Evolutionary conservation across 2,329 filamentous ascomycete species (phyloP).

Genomic region (Calonectria honghensis): DNA sequence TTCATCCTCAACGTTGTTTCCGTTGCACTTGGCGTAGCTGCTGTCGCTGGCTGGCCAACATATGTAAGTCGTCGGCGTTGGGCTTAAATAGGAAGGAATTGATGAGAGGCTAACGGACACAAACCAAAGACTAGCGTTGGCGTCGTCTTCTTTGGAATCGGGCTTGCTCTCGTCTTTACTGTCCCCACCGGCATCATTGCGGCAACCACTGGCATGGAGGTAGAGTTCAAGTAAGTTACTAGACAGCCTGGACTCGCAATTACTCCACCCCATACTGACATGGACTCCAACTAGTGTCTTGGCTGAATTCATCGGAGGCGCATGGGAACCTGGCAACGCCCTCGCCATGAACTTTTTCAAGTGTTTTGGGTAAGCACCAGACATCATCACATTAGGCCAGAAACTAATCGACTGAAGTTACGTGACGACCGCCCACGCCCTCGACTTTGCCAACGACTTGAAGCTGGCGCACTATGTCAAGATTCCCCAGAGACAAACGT

Average conservation of each 20-base stretch:
- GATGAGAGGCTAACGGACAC: background rate
- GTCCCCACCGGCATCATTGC: constrained; percentile 67
- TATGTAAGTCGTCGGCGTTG: background rate
- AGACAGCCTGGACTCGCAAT: background rate
- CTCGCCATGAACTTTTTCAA: constrained; percentile 70
- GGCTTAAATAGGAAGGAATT: no score
- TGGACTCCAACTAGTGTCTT: constrained; percentile 57
- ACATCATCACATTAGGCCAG: no score
- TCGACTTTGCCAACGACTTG: constrained; percentile 60
- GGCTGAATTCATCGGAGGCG: constrained; percentile 68
- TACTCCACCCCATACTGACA: background rate
- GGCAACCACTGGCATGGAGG: constrained; percentile 66
- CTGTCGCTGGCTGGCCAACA: constrained; percentile 63
- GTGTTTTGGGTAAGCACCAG: constrained; percentile 57
- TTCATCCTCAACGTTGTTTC: constrained; percentile 52
- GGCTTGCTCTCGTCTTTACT: constrained; percentile 64
- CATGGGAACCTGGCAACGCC: constrained; percentile 65
- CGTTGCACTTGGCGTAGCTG: constrained; percentile 60
- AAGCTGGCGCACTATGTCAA: constrained; percentile 68
- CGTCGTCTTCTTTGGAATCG: constrained; percentile 66
- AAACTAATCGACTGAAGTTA: constrained; percentile 30
- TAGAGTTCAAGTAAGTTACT: constrained; percentile 60
- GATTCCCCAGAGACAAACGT: constrained; percentile 61
- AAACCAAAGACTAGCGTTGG: constrained; percentile 60
- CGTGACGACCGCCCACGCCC: constrained; percentile 60